Conservation (phyloP, 495 filamentous ascomycete species). For the Hypoxylon intermedium region DNA sequence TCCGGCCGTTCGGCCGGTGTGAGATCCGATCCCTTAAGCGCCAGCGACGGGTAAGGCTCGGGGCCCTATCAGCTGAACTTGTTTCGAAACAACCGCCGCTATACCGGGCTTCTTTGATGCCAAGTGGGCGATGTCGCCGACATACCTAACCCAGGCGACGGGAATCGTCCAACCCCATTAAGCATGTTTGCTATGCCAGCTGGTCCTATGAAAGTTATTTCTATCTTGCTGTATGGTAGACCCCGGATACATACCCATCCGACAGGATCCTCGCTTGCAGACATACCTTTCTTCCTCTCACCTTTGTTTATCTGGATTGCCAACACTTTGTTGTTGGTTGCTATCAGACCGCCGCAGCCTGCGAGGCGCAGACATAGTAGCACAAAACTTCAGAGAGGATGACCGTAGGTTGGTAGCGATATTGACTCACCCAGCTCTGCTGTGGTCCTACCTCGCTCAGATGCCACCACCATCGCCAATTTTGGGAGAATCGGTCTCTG, state of each 20-base stretch:
- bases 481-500: slow-evolving; percentile 34
- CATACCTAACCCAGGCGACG: slow-evolving; percentile 15
- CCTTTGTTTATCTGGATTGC: neutral
- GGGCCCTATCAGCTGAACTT: slow-evolving; percentile 8
- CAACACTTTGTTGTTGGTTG: neutral
- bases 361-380: slow-evolving; percentile 10
- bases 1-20: slow-evolving; percentile 10
- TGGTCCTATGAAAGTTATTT: too few species aligned
- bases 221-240: slow-evolving; percentile 1
- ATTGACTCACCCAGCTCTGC: neutral
- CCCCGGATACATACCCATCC: slow-evolving; percentile 23
- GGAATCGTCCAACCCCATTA: neutral
- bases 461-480: slow-evolving; percentile 29
- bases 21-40: slow-evolving; percentile 26
- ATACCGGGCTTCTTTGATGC: neutral
- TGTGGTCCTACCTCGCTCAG: slow-evolving; percentile 20
- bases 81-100: slow-evolving; percentile 32
- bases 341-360: neutral
- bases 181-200: too few species aligned
- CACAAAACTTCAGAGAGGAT: slow-evolving; percentile 17
- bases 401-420: neutral
- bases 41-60: slow-evolving; percentile 9
- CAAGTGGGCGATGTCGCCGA: neutral
- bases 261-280: slow-evolving; percentile 7
- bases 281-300: neutral